Evolutionary conservation across 1,139 yeast genomes (phyloP).

Genomic region (Yueomyces sp.): DNA sequence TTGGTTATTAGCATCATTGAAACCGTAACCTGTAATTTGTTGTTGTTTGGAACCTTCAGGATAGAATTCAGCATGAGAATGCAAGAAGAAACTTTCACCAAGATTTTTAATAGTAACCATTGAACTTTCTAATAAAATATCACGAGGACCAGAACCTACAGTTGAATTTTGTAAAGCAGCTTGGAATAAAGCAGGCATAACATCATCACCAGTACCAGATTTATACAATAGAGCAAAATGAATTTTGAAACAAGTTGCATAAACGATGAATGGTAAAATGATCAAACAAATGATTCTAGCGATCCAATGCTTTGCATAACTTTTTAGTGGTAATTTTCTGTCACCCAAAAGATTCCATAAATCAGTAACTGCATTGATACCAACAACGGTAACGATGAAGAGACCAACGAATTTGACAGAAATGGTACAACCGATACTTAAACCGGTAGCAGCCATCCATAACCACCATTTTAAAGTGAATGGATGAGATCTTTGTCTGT

Average conservation of each 20-base stretch:
- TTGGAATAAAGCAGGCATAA: constrained; percentile 95
- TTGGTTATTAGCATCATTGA: constrained; percentile 84
- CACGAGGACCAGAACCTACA: constrained; percentile 81
- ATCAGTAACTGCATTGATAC: constrained; percentile 63
- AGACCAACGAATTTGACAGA: constrained; percentile 80
- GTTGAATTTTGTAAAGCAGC: constrained; percentile 78
- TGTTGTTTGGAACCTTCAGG: constrained; percentile 96
- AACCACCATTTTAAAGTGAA: constrained; percentile 89
- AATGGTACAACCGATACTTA: constrained; percentile 62
- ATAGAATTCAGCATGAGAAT: constrained; percentile 89
- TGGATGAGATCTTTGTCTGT: constrained; percentile 48
- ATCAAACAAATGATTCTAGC: constrained; percentile 55
- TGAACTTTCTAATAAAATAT: constrained; percentile 69
- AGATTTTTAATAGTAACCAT: constrained; percentile 74
- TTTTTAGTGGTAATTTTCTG: constrained; percentile 35
- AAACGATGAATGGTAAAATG: constrained; percentile 48
- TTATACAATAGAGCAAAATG: constrained; percentile 66
- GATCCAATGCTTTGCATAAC: constrained; percentile 48
- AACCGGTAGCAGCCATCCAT: constrained; percentile 71
- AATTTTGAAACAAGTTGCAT: constrained; percentile 54
- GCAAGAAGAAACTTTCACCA: constrained; percentile 76
- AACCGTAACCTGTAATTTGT: constrained; percentile 90
- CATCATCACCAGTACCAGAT: constrained; percentile 91
- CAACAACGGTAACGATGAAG: constrained; percentile 61
- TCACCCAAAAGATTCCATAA: constrained; percentile 59